Evolutionary conservation across 495 filamentous ascomycete species (phyloP).

Genomic region (Xylaria venustula): DNA sequence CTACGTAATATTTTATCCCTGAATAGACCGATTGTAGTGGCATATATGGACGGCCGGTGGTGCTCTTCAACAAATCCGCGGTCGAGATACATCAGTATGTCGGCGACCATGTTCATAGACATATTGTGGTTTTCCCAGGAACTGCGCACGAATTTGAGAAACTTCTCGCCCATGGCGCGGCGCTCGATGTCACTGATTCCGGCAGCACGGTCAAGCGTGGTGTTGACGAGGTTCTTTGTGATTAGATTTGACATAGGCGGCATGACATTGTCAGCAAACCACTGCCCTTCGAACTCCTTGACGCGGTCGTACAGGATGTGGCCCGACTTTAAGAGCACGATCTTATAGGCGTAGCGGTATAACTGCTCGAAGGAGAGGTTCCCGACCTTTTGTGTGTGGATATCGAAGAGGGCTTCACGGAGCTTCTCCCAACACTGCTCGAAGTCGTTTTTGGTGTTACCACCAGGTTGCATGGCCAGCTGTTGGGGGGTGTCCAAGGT

Average conservation of each 20-base stretch:
- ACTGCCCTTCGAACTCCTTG: constrained; percentile 72
- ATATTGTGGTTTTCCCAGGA: constrained; percentile 87
- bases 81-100: constrained; percentile 99
- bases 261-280: constrained; percentile 70
- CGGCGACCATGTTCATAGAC: constrained; percentile 95
- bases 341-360: constrained; percentile 93
- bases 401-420: constrained; percentile 71
- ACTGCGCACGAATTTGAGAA: constrained; percentile 70
- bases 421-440: constrained; percentile 79
- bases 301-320: constrained; percentile 78
- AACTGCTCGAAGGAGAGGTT: constrained; percentile 90
- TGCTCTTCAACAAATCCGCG: constrained; percentile 73
- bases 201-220: constrained; percentile 42
- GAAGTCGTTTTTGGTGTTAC: constrained; percentile 58
- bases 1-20: constrained; percentile 70
- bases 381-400: constrained; percentile 90
- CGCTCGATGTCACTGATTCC: constrained; percentile 70
- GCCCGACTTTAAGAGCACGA: constrained; percentile 88
- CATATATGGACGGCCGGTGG: constrained; percentile 74
- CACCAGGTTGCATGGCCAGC: constrained; percentile 17
- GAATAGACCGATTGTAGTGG: constrained; percentile 80
- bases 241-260: constrained; percentile 61
- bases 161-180: constrained; percentile 76
- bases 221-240: constrained; percentile 54
- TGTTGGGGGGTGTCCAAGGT: background rate